These are phyloP conservation scores for Zygoascus hellenicus DNA, from an alignment of 1,139 yeast genomes.

Conservation along the genomic window DNA sequence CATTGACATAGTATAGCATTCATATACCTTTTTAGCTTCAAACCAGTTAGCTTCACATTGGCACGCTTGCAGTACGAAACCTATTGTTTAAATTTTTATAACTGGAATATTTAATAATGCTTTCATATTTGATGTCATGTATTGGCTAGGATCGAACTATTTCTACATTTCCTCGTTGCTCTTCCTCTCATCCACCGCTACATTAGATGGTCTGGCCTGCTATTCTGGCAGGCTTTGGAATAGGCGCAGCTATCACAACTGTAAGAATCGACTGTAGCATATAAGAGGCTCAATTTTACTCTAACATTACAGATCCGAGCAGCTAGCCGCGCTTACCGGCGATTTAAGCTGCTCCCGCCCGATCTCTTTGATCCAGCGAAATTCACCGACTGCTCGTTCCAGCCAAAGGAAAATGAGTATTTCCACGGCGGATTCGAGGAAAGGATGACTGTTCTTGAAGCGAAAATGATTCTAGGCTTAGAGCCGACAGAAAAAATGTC, in stretches of 20 bases:
- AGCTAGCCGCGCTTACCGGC: constrained; percentile 30
- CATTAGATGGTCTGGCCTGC: constrained; percentile 11
- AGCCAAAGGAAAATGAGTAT: constrained; percentile 18
- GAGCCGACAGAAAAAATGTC: constrained; percentile 21
- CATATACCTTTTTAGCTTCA: no score
- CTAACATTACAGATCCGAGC: constrained; percentile 25
- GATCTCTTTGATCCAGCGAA: constrained; percentile 26
- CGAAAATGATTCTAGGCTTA: constrained; percentile 32
- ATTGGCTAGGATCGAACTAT: no score
- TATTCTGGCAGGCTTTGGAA: constrained; percentile 25
- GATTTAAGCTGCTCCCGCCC: constrained; percentile 31
- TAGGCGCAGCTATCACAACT: constrained; percentile 20
- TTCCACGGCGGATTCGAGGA: constrained; percentile 34
- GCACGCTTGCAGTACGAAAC: no score
- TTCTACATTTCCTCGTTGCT: no score
- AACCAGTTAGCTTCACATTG: no score
- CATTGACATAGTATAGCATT: no score
- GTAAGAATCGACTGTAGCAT: no score
- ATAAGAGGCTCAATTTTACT: no score
- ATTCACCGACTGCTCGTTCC: constrained; percentile 11
- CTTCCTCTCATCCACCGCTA: no score
- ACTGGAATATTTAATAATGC: no score
- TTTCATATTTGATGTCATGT: no score
- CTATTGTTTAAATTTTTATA: no score
- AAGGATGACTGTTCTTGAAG: constrained; percentile 34